Evolutionary conservation across 306 rosid species (phyloP).

Genomic region (Sophora flavescens): DNA sequence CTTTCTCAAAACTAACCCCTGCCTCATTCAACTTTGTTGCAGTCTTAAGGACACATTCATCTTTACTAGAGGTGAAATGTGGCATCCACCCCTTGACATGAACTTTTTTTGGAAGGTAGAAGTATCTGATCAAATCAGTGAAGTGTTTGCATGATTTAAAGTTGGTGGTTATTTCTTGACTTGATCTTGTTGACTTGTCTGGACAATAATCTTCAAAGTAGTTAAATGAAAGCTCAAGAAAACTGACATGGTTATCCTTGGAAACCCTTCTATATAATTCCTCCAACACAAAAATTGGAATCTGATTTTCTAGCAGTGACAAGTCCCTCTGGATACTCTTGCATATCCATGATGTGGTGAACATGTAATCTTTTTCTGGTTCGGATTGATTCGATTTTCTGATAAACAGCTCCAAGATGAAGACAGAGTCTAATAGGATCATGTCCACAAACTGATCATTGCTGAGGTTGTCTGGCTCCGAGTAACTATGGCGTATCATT

Average conservation of each 20-base stretch:
- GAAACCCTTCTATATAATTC: constrained; percentile 18
- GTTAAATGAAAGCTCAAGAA: constrained; percentile 42
- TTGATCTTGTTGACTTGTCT: background rate
- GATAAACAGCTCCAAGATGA: constrained; percentile 46
- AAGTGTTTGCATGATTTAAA: constrained; percentile 35
- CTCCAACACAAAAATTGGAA: constrained; percentile 48
- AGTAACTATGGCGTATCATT: constrained; percentile 34
- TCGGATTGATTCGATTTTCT: constrained; percentile 21
- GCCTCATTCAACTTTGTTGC: constrained; percentile 47
- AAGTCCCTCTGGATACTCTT: constrained; percentile 41
- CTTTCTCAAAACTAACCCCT: constrained; percentile 44
- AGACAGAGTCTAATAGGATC: constrained; percentile 43
- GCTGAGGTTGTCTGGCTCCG: constrained; percentile 2
- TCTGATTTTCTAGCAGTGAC: constrained; percentile 42
- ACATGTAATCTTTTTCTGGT: constrained; percentile 37
- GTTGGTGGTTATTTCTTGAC: background rate
- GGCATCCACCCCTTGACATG: background rate
- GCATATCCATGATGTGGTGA: constrained; percentile 43
- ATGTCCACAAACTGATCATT: constrained; percentile 12
- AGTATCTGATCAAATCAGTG: constrained; percentile 47
- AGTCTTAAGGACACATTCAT: constrained; percentile 22
- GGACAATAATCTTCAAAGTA: constrained; percentile 47
- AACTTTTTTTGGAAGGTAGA: constrained; percentile 20
- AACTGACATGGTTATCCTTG: background rate
- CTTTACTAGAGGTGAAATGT: constrained; percentile 21